These are phyloP conservation scores for Zygnema circumcarinatum DNA, from an alignment of 139 green algal genomes.

Conservation along the genomic window DNA sequence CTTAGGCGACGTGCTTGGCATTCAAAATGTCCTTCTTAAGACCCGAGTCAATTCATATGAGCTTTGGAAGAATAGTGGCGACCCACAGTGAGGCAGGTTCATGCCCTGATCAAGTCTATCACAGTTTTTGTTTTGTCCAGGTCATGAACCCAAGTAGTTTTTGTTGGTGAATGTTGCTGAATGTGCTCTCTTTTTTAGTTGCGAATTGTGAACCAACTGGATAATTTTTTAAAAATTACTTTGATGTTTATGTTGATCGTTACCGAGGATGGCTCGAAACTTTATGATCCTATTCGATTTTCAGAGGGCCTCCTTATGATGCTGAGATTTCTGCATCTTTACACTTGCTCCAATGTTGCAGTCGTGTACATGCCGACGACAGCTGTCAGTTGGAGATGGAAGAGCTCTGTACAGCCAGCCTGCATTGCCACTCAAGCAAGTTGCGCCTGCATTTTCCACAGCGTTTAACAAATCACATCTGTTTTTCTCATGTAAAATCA, in stretches of 20 bases:
- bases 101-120: no score
- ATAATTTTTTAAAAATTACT: background rate
- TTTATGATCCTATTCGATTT: background rate
- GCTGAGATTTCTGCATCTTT: no score
- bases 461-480: background rate
- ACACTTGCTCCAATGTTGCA: no score
- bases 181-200: background rate
- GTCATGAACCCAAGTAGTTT: no score
- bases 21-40: no score
- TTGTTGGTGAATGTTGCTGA: no score
- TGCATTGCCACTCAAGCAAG: background rate
- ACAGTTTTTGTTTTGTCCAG: no score
- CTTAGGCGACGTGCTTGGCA: no score
- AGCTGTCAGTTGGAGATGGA: background rate
- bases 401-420: background rate
- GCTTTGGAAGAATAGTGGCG: no score
- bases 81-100: no score
- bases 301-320: background rate
- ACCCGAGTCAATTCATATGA: no score
- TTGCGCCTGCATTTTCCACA: background rate
- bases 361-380: background rate
- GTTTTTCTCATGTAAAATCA: background rate
- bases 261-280: background rate
- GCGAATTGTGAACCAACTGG: background rate
- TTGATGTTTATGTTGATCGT: background rate